Conservation (phyloP, 345 rosid genomes). For the Syzygium oleosum region DNA sequence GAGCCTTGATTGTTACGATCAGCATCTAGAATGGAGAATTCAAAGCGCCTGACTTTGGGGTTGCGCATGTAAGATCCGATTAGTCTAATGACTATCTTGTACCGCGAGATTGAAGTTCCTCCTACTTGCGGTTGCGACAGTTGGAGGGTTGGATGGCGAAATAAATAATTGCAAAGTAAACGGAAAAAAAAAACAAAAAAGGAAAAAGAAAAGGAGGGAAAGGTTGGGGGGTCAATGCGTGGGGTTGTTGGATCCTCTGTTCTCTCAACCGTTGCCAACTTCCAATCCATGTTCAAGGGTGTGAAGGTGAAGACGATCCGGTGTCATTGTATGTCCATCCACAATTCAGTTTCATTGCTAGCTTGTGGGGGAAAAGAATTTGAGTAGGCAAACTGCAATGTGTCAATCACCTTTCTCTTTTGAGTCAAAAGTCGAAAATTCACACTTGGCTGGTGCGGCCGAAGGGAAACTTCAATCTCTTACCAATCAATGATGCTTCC, state of each 20-base stretch:
- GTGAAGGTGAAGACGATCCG: neutral
- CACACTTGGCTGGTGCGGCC: neutral
- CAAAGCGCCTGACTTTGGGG: neutral
- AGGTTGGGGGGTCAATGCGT: neutral
- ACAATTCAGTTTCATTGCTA: neutral
- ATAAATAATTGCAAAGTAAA: neutral
- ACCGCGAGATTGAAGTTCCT: neutral
- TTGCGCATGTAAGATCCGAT: neutral
- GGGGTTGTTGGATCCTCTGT: neutral
- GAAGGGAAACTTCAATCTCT: neutral
- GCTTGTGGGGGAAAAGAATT: neutral
- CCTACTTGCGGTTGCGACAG: neutral
- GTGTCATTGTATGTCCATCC: neutral
- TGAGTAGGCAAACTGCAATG: neutral
- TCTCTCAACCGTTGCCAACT: neutral
- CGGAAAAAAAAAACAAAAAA: neutral
- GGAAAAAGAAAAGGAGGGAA: neutral
- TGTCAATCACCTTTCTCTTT: neutral
- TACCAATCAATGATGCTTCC: neutral
- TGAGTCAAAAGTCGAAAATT: neutral
- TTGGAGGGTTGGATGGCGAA: constrained; percentile 1
- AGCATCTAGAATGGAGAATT: neutral
- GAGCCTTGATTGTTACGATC: neutral
- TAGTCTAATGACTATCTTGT: neutral
- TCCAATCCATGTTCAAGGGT: neutral